These are phyloP conservation scores for Globisporangium cederbergense DNA, from an alignment of 352 stramenopile genomes.

Conservation along the genomic window DNA sequence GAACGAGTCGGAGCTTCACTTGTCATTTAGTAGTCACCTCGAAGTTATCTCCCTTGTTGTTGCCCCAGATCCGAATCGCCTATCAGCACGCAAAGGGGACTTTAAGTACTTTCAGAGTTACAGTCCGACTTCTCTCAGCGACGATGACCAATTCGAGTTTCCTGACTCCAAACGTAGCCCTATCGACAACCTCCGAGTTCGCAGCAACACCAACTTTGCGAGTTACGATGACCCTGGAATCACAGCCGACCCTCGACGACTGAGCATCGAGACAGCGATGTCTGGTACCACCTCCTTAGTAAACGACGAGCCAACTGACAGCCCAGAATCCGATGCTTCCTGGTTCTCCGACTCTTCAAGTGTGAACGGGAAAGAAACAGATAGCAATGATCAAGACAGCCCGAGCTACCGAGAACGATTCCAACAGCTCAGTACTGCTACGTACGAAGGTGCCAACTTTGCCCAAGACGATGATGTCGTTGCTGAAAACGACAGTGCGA, in stretches of 20 bases:
- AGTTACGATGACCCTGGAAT: not conserved
- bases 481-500: not conserved
- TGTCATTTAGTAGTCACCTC: not conserved
- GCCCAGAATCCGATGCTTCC: conserved; percentile 11
- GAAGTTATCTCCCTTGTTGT: not conserved
- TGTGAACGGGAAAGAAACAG: conserved; percentile 10
- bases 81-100: not conserved
- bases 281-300: conserved; percentile 21
- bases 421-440: not conserved
- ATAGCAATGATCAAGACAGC: conserved; percentile 15
- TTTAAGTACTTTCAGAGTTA: not conserved
- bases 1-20: not conserved
- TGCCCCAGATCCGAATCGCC: not conserved
- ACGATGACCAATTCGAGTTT: not conserved
- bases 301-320: conserved; percentile 22
- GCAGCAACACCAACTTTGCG: not conserved
- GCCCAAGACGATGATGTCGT: not conserved
- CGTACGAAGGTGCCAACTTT: not conserved
- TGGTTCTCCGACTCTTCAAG: conserved; percentile 30
- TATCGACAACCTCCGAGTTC: not conserved
- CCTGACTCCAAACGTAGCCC: not conserved
- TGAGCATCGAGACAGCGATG: conserved; percentile 30
- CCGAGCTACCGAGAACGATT: conserved; percentile 2
- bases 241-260: conserved; percentile 18
- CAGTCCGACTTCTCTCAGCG: not conserved